phyloP scores from a whole-genome alignment of 805 yeast species.

The Hanseniaspora taiwanica region DNA sequence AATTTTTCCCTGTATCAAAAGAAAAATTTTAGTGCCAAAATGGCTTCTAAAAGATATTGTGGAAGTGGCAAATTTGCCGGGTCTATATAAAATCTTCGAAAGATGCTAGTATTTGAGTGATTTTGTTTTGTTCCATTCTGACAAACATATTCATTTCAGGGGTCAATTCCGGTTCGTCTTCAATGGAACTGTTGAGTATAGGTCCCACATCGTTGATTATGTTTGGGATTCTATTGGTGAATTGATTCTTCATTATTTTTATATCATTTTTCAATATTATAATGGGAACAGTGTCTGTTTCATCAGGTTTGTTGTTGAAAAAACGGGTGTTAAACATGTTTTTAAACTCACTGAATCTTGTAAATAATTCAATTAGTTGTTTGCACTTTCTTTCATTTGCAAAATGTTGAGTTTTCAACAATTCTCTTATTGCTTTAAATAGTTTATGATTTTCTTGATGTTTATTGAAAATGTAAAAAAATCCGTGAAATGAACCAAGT shows the following conservation, averaged over 20 bases:
- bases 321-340: conserved; percentile 2
- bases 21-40: conserved; percentile 51
- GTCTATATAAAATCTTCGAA: conserved; percentile 83
- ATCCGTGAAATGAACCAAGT: conserved; percentile 15
- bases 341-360: conserved; percentile 4
- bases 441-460: conserved; percentile 11
- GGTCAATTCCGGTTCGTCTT: neutral
- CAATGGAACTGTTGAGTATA: conserved; percentile 1
- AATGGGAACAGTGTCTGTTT: conserved; percentile 4
- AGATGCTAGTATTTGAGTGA: conserved; percentile 42
- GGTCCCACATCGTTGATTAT: conserved; percentile 5
- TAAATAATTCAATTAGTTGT: conserved; percentile 1
- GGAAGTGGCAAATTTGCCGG: conserved; percentile 86
- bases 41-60: conserved; percentile 40
- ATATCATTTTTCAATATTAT: conserved; percentile 5
- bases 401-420: conserved; percentile 5
- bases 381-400: neutral
- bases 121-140: conserved; percentile 2
- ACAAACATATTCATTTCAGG: conserved; percentile 1
- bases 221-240: conserved; percentile 4
- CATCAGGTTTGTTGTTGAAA: conserved; percentile 1
- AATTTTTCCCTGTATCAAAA: conserved; percentile 54
- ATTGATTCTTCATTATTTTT: conserved; percentile 1
- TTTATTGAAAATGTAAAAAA: conserved; percentile 12
- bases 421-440: conserved; percentile 12